Base-by-base conservation (phyloP, 1,284 basidiomycete genomes). In the Cryptococcus hybrid region DNA sequence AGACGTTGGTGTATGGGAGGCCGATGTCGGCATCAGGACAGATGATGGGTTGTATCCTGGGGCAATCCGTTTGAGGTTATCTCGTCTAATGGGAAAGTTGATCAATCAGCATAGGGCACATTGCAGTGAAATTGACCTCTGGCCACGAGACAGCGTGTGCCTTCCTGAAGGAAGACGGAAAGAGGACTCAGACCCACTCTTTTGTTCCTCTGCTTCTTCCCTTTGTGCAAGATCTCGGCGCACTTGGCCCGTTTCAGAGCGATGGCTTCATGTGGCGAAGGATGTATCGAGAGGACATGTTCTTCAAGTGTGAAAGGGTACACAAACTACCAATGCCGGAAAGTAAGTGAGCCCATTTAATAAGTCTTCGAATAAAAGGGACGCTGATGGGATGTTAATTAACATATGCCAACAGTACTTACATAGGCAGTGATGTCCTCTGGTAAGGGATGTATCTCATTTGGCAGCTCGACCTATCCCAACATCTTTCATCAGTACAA, bases 291-390 rank as follows among this genome's bases (percentile, higher is more conserved):
- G 55, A 93, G 73, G 62, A 92, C 82, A 69, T 94, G 92, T 0
- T 87, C 84, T 70, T 96, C 92, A 53, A 96, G 83, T 0, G 90
- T 89, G 80, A 90, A 94, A 2, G 92, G 92, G 70, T 96, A 95
- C 40, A 89, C 92, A 67, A 95, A 95, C 92, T 96, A 70, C 9
- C 18, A 6, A 40, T 36, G n/a, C 2, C 6, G 15, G 7, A 7
- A 24, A 12, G 5, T 30, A 3, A 43, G 3, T 34, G 37, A 13
- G 5, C 1, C n/a, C 18, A 55, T 39, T 11, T 1, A 8, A n/a
- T 18, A 15, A 48, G n/a, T 30, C 30, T 30, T 30, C 30, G 4
- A 30, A 30, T 30, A 30, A 30, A 30, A 4, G 30, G 30, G 30
- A 30, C 30, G 30, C 30, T 30, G 30, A 30, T 30, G 30, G 30